These are phyloP conservation scores for Cyclotella distinguenda DNA, from an alignment of 108 stramenopile species.

Conservation along the genomic window DNA sequence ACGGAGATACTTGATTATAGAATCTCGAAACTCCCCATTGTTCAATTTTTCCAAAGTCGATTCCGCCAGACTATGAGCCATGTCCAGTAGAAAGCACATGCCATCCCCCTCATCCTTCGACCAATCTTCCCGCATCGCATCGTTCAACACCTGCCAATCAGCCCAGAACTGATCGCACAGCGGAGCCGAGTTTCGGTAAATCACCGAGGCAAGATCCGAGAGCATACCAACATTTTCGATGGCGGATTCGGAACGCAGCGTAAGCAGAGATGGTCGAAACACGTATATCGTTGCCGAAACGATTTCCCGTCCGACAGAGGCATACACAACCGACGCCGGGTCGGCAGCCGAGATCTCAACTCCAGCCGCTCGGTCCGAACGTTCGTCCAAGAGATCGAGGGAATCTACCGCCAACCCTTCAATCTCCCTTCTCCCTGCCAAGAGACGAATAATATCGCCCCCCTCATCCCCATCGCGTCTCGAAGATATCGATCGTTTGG, in stretches of 20 bases:
- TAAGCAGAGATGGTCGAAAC: slow-evolving; percentile 38
- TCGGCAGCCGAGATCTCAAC: slow-evolving; percentile 14
- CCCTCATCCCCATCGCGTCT: not conserved
- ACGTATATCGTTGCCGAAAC: slow-evolving; percentile 53
- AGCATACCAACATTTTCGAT: slow-evolving; percentile 64
- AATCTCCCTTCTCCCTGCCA: slow-evolving; percentile 18
- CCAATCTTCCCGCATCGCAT: slow-evolving; percentile 5
- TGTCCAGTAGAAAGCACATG: slow-evolving; percentile 59
- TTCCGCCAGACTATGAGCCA: slow-evolving; percentile 49
- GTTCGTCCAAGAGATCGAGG: slow-evolving; percentile 2
- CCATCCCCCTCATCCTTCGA: slow-evolving; percentile 21
- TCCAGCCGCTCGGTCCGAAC: not conserved
- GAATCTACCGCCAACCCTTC: slow-evolving; percentile 11
- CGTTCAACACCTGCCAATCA: slow-evolving; percentile 53
- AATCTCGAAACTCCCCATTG: slow-evolving; percentile 6
- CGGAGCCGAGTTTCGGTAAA: slow-evolving; percentile 53
- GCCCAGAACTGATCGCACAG: slow-evolving; percentile 63
- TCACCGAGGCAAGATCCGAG: slow-evolving; percentile 43
- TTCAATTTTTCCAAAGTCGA: slow-evolving; percentile 33
- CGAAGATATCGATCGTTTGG: not conserved
- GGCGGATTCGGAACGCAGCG: slow-evolving; percentile 27
- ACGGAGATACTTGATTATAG: slow-evolving; percentile 23
- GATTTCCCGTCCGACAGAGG: slow-evolving; percentile 65
- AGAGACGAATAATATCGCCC: not conserved
- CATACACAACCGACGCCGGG: slow-evolving; percentile 50